Percentiles rank a stretch among this genome's conserved stretches.
Evolutionary conservation across 2,329 filamentous ascomycete species (phyloP).

Genomic region (Ophiostoma angusticollis): DNA sequence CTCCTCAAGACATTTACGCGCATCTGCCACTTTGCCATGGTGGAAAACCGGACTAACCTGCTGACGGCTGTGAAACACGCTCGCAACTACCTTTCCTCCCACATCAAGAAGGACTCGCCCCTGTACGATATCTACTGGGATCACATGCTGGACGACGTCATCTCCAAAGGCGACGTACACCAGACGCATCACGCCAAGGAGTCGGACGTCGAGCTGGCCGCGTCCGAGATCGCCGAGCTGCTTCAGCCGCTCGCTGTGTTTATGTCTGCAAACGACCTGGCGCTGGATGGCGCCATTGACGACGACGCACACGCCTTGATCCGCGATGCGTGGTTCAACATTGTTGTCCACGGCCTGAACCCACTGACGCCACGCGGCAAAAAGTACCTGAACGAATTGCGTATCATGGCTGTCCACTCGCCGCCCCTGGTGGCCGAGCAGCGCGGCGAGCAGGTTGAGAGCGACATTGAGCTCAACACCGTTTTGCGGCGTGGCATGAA

Average conservation of each 20-base stretch:
- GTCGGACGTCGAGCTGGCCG: constrained; percentile 68
- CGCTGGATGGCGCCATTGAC: constrained; percentile 35
- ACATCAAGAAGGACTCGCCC: constrained; percentile 53
- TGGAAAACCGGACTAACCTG: constrained; percentile 53
- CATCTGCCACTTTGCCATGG: constrained; percentile 58
- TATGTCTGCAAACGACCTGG: constrained; percentile 53
- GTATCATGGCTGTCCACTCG: constrained; percentile 75
- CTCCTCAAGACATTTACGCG: constrained; percentile 73
- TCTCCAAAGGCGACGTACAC: constrained; percentile 79
- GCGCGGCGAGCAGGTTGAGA: constrained; percentile 79
- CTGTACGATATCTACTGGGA: constrained; percentile 74
- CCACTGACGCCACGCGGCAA: constrained; percentile 60
- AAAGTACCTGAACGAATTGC: constrained; percentile 62
- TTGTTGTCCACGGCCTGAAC: constrained; percentile 84
- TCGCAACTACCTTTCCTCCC: constrained; percentile 62
- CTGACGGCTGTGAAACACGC: constrained; percentile 68
- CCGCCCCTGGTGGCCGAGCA: constrained; percentile 79
- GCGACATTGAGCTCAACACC: constrained; percentile 92
- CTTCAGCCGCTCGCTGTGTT: constrained; percentile 78
- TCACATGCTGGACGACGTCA: constrained; percentile 72
- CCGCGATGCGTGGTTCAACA: constrained; percentile 96
- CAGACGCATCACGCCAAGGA: constrained; percentile 61
- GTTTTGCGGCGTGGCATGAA: constrained; percentile 79
- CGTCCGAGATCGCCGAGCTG: constrained; percentile 76
- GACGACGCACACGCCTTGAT: constrained; percentile 62